phyloP scores from a whole-genome alignment of 2,329 filamentous ascomycete genomes.

The Xenoacremonium recifei region DNA sequence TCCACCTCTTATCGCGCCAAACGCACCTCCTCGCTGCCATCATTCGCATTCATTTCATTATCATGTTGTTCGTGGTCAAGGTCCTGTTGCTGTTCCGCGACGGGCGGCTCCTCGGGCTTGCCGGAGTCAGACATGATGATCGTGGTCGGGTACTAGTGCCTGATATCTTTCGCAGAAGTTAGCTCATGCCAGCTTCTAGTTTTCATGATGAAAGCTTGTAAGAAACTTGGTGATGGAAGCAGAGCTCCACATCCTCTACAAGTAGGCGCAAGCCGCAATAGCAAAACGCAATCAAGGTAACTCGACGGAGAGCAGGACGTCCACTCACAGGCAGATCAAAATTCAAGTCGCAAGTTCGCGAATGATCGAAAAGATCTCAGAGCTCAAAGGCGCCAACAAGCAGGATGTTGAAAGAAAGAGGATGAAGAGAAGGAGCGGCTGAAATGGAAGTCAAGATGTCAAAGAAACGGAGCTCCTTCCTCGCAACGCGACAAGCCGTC shows the following conservation, averaged over 20 bases:
- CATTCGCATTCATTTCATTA: conserved; percentile 28
- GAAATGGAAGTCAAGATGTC: conserved; percentile 2
- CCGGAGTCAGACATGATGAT: conserved; percentile 33
- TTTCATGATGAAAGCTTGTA: too few relatives aligned
- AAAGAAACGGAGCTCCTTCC: conserved; percentile 3
- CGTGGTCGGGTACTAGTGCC: too few relatives aligned
- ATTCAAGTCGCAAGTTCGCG: too few relatives aligned
- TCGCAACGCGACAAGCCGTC: neutral
- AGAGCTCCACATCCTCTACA: too few relatives aligned
- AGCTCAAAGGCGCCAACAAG: neutral
- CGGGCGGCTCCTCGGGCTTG: conserved; percentile 30
- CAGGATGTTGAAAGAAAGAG: conserved; percentile 1
- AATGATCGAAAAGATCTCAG: too few relatives aligned
- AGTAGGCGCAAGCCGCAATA: too few relatives aligned
- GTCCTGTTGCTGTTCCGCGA: conserved; percentile 18
- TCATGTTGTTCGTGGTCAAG: conserved; percentile 7
- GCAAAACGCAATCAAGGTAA: too few relatives aligned
- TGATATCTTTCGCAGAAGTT: too few relatives aligned
- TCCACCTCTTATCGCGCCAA: conserved; percentile 29
- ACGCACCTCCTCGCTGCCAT: conserved; percentile 39
- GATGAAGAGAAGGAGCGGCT: conserved; percentile 5
- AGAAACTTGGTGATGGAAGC: too few relatives aligned
- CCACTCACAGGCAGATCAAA: too few relatives aligned
- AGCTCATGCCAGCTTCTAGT: too few relatives aligned
- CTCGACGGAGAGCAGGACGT: too few relatives aligned